Evolutionary conservation across 805 yeast genomes (phyloP).

Genomic region (Lachancea waltii): DNA sequence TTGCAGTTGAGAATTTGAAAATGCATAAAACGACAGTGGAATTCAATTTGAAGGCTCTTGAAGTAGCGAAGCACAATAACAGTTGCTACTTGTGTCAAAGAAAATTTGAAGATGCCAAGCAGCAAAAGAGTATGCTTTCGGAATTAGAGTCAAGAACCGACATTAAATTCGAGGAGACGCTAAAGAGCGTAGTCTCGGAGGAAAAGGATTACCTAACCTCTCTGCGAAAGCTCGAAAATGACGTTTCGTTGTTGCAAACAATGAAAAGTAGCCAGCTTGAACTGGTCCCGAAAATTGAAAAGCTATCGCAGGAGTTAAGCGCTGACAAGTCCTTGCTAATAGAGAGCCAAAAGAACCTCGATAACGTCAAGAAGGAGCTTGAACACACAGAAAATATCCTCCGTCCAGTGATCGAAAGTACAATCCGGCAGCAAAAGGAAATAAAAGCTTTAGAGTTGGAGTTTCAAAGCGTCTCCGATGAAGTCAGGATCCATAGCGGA

Average conservation of each 20-base stretch:
- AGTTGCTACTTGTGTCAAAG: conserved; percentile 71
- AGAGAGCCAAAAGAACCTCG: conserved; percentile 27
- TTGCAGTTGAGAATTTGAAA: conserved; percentile 58
- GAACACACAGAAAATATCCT: conserved; percentile 20
- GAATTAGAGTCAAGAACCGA: conserved; percentile 31
- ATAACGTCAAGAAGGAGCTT: conserved; percentile 13
- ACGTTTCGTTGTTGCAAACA: conserved; percentile 15
- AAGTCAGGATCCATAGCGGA: conserved; percentile 20
- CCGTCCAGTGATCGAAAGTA: conserved; percentile 26
- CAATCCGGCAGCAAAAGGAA: conserved; percentile 25
- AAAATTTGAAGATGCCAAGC: conserved; percentile 42
- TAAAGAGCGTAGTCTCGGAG: conserved; percentile 31
- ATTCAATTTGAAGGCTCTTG: conserved; percentile 65
- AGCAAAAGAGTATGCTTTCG: conserved; percentile 22
- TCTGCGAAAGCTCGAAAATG: conserved; percentile 20
- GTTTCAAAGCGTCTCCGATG: conserved; percentile 20
- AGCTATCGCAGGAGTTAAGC: neutral
- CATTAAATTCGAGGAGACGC: conserved; percentile 29
- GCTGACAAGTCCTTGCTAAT: conserved; percentile 17
- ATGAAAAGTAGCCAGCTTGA: conserved; percentile 6
- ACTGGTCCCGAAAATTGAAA: conserved; percentile 10
- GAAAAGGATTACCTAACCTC: conserved; percentile 29
- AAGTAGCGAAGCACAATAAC: conserved; percentile 48
- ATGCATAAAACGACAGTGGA: conserved; percentile 61
- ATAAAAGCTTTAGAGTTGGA: conserved; percentile 17